phyloP scores from a whole-genome alignment of 108 stramenopile species.

The Pseudonitzschia pungens region DNA sequence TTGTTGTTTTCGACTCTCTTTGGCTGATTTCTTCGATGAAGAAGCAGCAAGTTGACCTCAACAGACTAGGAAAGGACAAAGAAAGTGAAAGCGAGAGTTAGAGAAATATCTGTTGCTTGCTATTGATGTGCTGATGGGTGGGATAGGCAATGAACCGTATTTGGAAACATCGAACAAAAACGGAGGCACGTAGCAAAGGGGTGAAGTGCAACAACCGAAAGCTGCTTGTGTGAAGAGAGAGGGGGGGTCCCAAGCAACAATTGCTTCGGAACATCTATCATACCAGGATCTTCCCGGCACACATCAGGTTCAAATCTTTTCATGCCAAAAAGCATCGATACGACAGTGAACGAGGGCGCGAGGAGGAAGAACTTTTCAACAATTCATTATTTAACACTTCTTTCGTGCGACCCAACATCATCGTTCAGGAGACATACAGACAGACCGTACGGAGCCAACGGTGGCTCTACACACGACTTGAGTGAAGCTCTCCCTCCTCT shows the following conservation, averaged over 20 bases:
- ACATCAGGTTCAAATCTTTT: not conserved
- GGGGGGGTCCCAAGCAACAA: not conserved
- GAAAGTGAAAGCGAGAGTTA: not conserved
- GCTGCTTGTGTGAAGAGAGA: not conserved
- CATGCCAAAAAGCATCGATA: not conserved
- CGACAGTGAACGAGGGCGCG: not conserved
- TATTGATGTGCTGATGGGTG: not conserved
- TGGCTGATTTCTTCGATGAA: not conserved
- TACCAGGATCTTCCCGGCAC: too few relatives aligned
- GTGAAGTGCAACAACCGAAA: not conserved
- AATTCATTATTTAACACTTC: not conserved
- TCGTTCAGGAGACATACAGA: not conserved
- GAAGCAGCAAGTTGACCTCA: not conserved
- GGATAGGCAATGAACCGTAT: not conserved
- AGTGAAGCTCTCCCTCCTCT: not conserved
- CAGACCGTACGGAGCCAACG: not conserved
- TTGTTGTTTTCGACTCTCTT: constrained; percentile 8
- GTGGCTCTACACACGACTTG: constrained; percentile 1
- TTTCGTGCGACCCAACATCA: not conserved
- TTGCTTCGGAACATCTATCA: too few relatives aligned
- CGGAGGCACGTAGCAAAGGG: not conserved
- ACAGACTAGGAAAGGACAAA: not conserved
- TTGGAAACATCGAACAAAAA: not conserved
- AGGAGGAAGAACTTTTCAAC: not conserved
- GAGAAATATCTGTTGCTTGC: not conserved